Evolutionary conservation across 2,329 filamentous ascomycete species (phyloP).

Genomic region (Trichophyton rubrum): DNA sequence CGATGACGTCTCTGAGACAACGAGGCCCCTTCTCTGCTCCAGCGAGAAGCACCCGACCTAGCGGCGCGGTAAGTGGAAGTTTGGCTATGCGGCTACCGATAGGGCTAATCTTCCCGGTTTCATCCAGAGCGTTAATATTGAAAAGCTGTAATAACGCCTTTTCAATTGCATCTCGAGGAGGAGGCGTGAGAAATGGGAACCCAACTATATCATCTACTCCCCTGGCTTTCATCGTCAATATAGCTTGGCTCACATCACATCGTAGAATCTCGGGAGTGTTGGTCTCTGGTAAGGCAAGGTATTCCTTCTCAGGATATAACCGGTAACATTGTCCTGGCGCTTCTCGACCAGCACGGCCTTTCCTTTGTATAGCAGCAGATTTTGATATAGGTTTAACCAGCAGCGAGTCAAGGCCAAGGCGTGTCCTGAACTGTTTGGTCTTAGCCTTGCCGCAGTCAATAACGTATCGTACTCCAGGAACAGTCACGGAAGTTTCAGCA

Average conservation of each 20-base stretch:
- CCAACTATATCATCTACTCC: slow-evolving; percentile 68
- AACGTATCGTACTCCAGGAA: slow-evolving; percentile 82
- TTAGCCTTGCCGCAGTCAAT: slow-evolving; percentile 91
- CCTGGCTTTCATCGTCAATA: slow-evolving; percentile 86
- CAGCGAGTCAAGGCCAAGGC: slow-evolving; percentile 78
- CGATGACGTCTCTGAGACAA: slow-evolving; percentile 71
- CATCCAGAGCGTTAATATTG: slow-evolving; percentile 61
- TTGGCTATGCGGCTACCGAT: slow-evolving; percentile 65
- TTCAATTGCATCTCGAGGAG: slow-evolving; percentile 63
- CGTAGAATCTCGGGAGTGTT: slow-evolving; percentile 82
- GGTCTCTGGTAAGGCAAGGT: slow-evolving; percentile 54
- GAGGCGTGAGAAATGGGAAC: slow-evolving; percentile 77
- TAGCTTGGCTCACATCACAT: slow-evolving; percentile 72
- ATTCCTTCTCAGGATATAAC: slow-evolving; percentile 72
- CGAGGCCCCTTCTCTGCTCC: slow-evolving; percentile 57
- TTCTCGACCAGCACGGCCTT: slow-evolving; percentile 87
- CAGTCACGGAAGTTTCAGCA: slow-evolving; percentile 95
- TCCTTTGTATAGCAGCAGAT: slow-evolving; percentile 81
- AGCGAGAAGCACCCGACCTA: slow-evolving; percentile 72
- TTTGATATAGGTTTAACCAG: slow-evolving; percentile 83
- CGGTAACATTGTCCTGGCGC: slow-evolving; percentile 80
- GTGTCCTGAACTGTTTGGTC: slow-evolving; percentile 76
- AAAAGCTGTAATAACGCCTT: slow-evolving; percentile 72
- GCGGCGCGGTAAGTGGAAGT: slow-evolving; percentile 68
- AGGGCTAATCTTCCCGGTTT: slow-evolving; percentile 59